Conservation (phyloP, 768 basidiomycete species). For the Candolleomyces aberdarensis region DNA sequence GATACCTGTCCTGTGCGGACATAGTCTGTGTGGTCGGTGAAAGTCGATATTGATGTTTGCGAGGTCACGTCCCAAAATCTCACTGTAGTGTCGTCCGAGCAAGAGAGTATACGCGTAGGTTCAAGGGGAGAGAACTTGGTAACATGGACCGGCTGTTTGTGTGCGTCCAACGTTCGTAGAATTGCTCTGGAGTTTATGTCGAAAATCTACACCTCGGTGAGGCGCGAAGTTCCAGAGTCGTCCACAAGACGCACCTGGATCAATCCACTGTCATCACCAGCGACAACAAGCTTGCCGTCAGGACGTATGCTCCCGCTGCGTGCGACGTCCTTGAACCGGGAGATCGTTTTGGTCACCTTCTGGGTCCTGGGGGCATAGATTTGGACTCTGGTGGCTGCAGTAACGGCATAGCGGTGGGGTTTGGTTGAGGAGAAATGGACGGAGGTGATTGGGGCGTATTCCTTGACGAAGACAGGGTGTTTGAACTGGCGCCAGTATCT, state of each 20-base stretch:
- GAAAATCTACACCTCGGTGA: conserved; percentile 60
- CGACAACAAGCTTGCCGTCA: conserved; percentile 94
- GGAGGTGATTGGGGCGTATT: conserved; percentile 94
- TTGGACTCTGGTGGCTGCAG: conserved; percentile 89
- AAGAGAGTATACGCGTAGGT: conserved; percentile 85
- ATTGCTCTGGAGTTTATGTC: conserved; percentile 93
- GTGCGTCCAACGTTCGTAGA: conserved; percentile 85
- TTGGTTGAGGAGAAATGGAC: conserved; percentile 85
- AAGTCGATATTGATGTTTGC: conserved; percentile 73
- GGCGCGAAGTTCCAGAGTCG: background rate
- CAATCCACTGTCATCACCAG: conserved; percentile 91
- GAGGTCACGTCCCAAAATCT: conserved; percentile 95
- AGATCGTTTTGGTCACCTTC: conserved; percentile 93
- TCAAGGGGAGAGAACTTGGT: conserved; percentile 84
- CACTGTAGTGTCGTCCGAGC: conserved; percentile 94
- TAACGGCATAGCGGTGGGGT: conserved; percentile 95
- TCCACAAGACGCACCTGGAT: conserved; percentile 54
- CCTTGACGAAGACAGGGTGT: conserved; percentile 92
- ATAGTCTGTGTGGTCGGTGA: conserved; percentile 89
- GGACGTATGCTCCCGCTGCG: conserved; percentile 83
- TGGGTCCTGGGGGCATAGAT: conserved; percentile 96
- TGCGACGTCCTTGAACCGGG: conserved; percentile 95
- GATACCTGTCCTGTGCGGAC: conserved; percentile 92
- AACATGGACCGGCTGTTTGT: conserved; percentile 96
- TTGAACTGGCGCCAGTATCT: conserved; percentile 87